A percentile compares a stretch with the other conserved stretches of the same genome.
phyloP scores from a whole-genome alignment of 495 filamentous ascomycete species.

The Niebla homalea region DNA sequence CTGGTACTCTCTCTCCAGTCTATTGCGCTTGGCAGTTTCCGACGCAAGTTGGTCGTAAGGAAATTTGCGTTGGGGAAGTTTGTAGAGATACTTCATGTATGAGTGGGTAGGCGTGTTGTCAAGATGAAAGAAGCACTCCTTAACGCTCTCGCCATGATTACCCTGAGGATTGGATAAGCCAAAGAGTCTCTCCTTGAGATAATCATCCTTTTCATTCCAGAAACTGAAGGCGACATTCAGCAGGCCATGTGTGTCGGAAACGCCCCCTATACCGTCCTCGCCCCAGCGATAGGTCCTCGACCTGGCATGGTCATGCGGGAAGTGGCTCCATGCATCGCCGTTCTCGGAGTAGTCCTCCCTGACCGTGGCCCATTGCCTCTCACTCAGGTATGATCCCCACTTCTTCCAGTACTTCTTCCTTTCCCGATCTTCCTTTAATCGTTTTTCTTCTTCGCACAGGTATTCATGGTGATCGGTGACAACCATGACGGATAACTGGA shows the following conservation, averaged over 20 bases:
- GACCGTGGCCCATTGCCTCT: constrained; percentile 88
- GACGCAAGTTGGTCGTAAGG: constrained; percentile 78
- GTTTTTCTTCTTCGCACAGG: constrained; percentile 73
- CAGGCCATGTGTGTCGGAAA: constrained; percentile 77
- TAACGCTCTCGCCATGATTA: constrained; percentile 92
- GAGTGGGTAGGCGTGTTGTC: constrained; percentile 93
- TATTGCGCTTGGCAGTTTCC: constrained; percentile 65
- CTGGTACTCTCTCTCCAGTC: constrained; percentile 75
- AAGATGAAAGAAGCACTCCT: constrained; percentile 89
- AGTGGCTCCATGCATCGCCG: constrained; percentile 95
- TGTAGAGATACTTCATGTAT: constrained; percentile 98
- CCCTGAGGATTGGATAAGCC: constrained; percentile 91
- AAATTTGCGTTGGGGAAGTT: constrained; percentile 84
- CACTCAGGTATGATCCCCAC: constrained; percentile 23
- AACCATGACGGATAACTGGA: constrained; percentile 47
- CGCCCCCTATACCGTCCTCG: constrained; percentile 92
- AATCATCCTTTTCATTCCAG: constrained; percentile 94
- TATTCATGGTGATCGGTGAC: constrained; percentile 74
- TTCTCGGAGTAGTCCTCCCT: constrained; percentile 84
- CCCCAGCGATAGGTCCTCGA: constrained; percentile 87
- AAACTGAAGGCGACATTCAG: constrained; percentile 92
- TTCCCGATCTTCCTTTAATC: constrained; percentile 72
- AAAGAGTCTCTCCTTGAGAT: constrained; percentile 88
- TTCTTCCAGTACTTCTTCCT: constrained; percentile 84
- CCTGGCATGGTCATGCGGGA: constrained; percentile 80